Evolutionary conservation across 2,329 filamentous ascomycete species (phyloP).

Genomic region (Aphanoascus verrucosus): DNA sequence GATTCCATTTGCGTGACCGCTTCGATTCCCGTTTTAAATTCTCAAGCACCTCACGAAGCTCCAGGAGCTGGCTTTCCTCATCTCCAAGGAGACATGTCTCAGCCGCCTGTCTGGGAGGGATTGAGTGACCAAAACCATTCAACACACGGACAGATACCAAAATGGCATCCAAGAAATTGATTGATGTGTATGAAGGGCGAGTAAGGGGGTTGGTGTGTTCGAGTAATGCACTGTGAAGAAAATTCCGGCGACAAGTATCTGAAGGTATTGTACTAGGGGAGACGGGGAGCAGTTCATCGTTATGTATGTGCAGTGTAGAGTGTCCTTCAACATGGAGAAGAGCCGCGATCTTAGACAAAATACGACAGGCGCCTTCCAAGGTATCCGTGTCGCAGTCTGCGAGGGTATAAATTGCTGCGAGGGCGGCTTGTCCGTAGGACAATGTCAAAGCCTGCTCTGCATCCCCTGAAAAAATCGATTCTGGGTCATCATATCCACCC

Average conservation of each 20-base stretch:
- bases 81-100: slow-evolving; percentile 45
- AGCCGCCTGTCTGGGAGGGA: slow-evolving; percentile 30
- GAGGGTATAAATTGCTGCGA: slow-evolving; percentile 49
- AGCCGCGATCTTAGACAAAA: slow-evolving; percentile 42
- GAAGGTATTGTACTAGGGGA: slow-evolving; percentile 25
- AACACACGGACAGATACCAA: slow-evolving; percentile 34
- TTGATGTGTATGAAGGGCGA: slow-evolving; percentile 27
- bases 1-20: slow-evolving; percentile 40
- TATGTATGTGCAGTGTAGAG: slow-evolving; percentile 21
- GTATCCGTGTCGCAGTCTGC: slow-evolving; percentile 36
- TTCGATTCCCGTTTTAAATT: slow-evolving; percentile 35
- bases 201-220: slow-evolving; percentile 34
- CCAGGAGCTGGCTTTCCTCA: slow-evolving; percentile 42
- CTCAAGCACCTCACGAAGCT: slow-evolving; percentile 45
- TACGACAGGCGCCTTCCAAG: slow-evolving; percentile 39
- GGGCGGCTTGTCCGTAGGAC: slow-evolving; percentile 47
- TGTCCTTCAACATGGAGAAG: slow-evolving; percentile 43
- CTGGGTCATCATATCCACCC: slow-evolving; percentile 41
- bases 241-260: slow-evolving; percentile 30
- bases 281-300: slow-evolving; percentile 24
- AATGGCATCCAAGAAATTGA: slow-evolving; percentile 33
- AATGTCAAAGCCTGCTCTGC: not conserved
- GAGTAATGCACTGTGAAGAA: slow-evolving; percentile 35
- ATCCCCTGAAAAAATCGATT: slow-evolving; percentile 21
- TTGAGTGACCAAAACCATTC: slow-evolving; percentile 29